phyloP scores from a whole-genome alignment of 1,284 basidiomycete genomes.

The Puccinia hordei region DNA sequence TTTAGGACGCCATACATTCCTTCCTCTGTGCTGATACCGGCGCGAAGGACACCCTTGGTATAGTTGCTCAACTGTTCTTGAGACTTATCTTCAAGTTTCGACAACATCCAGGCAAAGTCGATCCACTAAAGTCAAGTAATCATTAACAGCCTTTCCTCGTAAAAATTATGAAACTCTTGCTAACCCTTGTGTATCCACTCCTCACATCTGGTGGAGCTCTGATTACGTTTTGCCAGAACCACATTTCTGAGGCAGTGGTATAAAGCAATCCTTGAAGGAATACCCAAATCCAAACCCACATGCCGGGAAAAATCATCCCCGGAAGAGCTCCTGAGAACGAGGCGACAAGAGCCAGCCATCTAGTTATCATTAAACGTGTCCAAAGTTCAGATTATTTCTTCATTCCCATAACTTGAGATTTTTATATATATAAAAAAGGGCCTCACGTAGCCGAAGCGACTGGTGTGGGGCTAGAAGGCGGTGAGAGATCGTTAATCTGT shows the following conservation, averaged over 20 bases:
- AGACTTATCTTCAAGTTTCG: constrained; percentile 41
- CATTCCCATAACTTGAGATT: not conserved
- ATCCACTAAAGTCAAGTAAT: constrained; percentile 31
- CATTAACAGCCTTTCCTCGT: not conserved
- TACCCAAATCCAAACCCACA: constrained; percentile 45
- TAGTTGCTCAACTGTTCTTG: constrained; percentile 48
- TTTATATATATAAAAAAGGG: constrained; percentile 6
- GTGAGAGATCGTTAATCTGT: constrained; percentile 45
- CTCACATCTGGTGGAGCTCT: constrained; percentile 48
- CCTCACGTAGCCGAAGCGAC: constrained; percentile 37
- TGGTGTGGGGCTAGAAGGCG: constrained; percentile 18
- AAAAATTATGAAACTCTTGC: not conserved
- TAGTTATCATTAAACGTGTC: not conserved
- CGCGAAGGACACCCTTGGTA: constrained; percentile 20
- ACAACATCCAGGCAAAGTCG: constrained; percentile 47
- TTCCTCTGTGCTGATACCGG: constrained; percentile 45
- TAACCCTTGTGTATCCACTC: constrained; percentile 49
- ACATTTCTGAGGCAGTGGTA: constrained; percentile 50
- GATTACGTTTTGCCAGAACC: constrained; percentile 46
- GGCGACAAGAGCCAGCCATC: constrained; percentile 37
- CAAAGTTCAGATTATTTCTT: constrained; percentile 23
- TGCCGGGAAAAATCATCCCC: constrained; percentile 43
- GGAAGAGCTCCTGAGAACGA: constrained; percentile 47
- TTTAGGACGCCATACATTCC: constrained; percentile 50
- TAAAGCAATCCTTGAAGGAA: constrained; percentile 42